Evolutionary conservation across 768 basidiomycete genomes (phyloP), one percentile per base, ranked within the genome.

Genomic region (Boletales sp.): DNA sequence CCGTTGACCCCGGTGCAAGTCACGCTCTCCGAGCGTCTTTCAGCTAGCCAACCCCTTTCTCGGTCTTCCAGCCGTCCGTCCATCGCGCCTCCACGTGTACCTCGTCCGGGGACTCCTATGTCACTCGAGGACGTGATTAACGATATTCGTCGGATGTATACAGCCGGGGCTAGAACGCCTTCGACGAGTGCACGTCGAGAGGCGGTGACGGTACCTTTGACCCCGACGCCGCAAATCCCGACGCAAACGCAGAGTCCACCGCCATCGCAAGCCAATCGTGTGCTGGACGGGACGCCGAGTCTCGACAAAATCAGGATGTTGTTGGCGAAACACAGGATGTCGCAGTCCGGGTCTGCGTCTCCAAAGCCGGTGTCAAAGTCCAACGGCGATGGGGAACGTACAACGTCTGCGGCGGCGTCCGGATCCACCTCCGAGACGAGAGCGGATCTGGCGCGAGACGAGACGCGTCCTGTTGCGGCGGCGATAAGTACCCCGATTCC

Each of bases 21-120:
- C 12, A 32, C 44, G 3, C 25, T 15, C 4, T 18, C 33, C 8
- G 47, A 19, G 19, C 44, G 47, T 0, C 51, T 36, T 8, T 6
- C 48, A 3, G 54, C 46, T 9, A 43, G 51, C 1, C 57, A 50
- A 33, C 28, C 55, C 15, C 30, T 43, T 0, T 3, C 34, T 12
- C 38, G 39, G 12, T 28, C 56, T 4, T 31, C 57, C 8, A 46
- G 49, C 11, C 60, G 38, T 1, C 58, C 51, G 12, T 21, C 56
- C 30, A 62, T 65, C 33, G 53, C 51, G 11, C 64, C 64, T 12
- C 63, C 66, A 5, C 64, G 61, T 30, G 8, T 58, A 1, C 63
- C 61, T 13, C 45, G 44, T 1, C 44, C 54, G 11, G 31, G 31
- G 11, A 28, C 54, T 30, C 53, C 56, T 3, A 49, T 59, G 52